Conservation (phyloP, 331 rosid genomes). For the Acacia concinna region DNA sequence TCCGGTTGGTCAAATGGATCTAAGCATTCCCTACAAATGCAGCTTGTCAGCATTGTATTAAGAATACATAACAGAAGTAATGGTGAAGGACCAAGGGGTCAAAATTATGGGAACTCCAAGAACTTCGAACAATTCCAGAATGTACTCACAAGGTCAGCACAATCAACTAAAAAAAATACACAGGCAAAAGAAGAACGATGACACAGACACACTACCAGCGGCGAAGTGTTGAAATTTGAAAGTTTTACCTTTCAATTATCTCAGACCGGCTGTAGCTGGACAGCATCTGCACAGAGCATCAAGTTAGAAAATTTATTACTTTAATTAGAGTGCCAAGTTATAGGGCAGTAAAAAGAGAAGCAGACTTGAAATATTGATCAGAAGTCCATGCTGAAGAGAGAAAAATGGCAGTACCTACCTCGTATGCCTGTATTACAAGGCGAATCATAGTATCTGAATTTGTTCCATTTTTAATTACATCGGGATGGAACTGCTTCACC, state of each 20-base stretch:
- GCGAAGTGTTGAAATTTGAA: neutral
- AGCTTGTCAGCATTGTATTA: conserved; percentile 33
- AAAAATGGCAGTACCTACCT: conserved; percentile 52
- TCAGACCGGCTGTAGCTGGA: conserved; percentile 66
- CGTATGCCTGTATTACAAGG: conserved; percentile 81
- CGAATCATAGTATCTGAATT: conserved; percentile 76
- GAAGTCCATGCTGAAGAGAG: neutral
- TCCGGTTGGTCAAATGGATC: conserved; percentile 91
- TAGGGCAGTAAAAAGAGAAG: neutral
- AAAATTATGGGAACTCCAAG: neutral
- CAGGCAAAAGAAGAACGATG: neutral
- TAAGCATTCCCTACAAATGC: conserved; percentile 71
- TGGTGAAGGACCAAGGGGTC: neutral
- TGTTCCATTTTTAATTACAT: conserved; percentile 48
- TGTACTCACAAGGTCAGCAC: neutral
- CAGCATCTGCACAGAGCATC: conserved; percentile 56
- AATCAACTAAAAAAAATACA: neutral
- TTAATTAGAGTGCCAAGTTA: neutral
- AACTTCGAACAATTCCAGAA: neutral
- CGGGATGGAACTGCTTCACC: conserved; percentile 97
- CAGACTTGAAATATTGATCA: neutral
- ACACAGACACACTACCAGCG: neutral
- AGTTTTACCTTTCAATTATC: conserved; percentile 62
- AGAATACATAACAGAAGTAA: neutral
- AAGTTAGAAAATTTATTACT: conserved; percentile 1